These are phyloP conservation scores for Lonicera japonica DNA, from an alignment of 129 eudicot genomes.

Conservation along the genomic window DNA sequence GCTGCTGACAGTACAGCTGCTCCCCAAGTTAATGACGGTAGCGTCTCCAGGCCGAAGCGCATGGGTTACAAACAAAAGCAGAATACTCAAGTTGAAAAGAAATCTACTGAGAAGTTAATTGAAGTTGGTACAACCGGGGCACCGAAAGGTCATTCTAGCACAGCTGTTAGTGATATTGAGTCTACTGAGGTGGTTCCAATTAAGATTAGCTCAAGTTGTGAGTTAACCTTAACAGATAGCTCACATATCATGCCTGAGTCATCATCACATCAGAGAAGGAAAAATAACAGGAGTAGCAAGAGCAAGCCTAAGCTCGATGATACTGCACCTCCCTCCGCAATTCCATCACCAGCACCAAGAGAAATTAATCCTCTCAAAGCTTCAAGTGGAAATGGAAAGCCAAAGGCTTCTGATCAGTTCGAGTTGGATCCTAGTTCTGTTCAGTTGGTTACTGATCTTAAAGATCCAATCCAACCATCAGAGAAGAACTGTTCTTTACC, in stretches of 20 bases:
- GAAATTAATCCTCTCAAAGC: slow-evolving; percentile 24
- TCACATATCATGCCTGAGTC: slow-evolving; percentile 25
- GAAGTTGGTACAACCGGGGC: slow-evolving; percentile 24
- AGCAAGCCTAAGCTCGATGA: slow-evolving; percentile 55
- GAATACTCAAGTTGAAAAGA: slow-evolving; percentile 29
- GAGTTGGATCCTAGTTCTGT: slow-evolving; percentile 25
- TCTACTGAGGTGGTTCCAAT: slow-evolving; percentile 20
- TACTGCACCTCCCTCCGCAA: slow-evolving; percentile 15
- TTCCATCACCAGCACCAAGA: slow-evolving; percentile 18
- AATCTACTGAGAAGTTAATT: slow-evolving; percentile 24
- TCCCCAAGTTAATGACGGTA: slow-evolving; percentile 34
- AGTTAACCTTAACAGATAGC: slow-evolving; percentile 13
- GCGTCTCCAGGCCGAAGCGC: slow-evolving; percentile 39
- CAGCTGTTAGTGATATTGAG: slow-evolving; percentile 9
- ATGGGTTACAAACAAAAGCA: slow-evolving; percentile 50
- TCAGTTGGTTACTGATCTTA: slow-evolving; percentile 28
- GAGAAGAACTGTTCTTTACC: slow-evolving; percentile 35
- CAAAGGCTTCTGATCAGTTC: slow-evolving; percentile 18
- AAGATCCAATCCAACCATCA: slow-evolving; percentile 22
- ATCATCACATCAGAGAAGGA: slow-evolving; percentile 41
- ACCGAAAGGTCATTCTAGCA: slow-evolving; percentile 13
- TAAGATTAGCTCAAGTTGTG: slow-evolving; percentile 19
- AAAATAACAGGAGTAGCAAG: slow-evolving; percentile 43
- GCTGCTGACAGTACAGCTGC: slow-evolving; percentile 30
- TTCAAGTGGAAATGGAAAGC: slow-evolving; percentile 25